Evolutionary conservation across 768 basidiomycete species (phyloP), one percentile per base, ranked within the genome.

Genomic region (Psilocybe azurescens): DNA sequence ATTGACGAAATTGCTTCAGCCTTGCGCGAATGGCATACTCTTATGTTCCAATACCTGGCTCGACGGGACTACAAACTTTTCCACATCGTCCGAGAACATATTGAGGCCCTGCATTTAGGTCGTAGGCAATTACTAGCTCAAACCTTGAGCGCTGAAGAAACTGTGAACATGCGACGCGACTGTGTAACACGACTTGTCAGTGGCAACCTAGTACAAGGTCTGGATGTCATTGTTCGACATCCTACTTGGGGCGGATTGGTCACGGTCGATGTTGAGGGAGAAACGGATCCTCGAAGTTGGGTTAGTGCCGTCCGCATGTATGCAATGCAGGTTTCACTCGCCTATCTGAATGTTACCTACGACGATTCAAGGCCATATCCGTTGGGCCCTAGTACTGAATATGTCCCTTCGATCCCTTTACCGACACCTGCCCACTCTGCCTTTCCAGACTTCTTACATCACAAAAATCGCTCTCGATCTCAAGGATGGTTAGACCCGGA

Each of bases 1-100:
- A 88, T 99, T 54, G 97, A 99, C 76, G 97, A 99, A 79, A 97
- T 99, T 66, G 94, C 97, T 0, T 97, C 94, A 7, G 96, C 97
- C 0, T 78, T 99, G 48, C 88, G 97, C 41, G 97, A 99, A 85
- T 99, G 96, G 95, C 91, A 97, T 70, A 86, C 86, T 38, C 80
- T 95, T 55, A 90, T 98, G 84, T 95, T 94, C 71, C 90, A 90
- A 64, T 95, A 97, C 73, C 89, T 99, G 46, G 89, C 91, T 8
- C 83, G 88, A 49, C 86, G 95, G 58, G 93, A 98, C 69, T 99
- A 99, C 78, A 85, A 86, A 46, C 86, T 95, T 18, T 99, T 99
- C 75, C 86, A 90, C 62, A 81, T 86, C 7, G 94, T 99, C 58
- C 87, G 88, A 60, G 89, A 90, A 56, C 94, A 97, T 69, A 93